Base-by-base conservation (phyloP, 2,329 filamentous ascomycete species). In the Chaetomium sp. region DNA sequence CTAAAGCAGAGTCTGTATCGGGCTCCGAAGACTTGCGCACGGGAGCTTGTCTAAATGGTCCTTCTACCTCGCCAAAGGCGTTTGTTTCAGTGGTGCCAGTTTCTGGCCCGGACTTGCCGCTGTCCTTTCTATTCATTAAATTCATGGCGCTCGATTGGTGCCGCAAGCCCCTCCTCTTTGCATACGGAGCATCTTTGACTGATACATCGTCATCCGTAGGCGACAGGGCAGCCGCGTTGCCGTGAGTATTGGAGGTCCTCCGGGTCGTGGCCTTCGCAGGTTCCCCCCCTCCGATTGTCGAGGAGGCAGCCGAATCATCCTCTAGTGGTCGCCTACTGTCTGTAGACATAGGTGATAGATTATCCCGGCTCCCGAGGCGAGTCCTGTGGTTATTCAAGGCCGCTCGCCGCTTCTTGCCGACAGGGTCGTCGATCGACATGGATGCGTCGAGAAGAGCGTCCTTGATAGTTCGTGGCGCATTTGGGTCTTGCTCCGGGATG, bases 361-460 rank as follows among this genome's bases (percentile, higher is more conserved):
- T 75, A 57, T 74, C 72, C 10, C 72, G 74, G 60, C 75, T 78
- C 57, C 75, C 76, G 33, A 82, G 73, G 29, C 82, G 78, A 29
- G 80, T 77, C 63, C 77, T 80, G 68, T 85, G 83, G 13, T 71
- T 79, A 67, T 85, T 85, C n/a, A 81, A 72, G 0, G 82, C 82
- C 16, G 81, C 80, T 33, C 81, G 80, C 60, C 81, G 81, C 68
- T 81, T 81, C 73, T 81, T 83, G 2, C 85, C 79, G 8, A 85
- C 77, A 0, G 87, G 81, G 68, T 90, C 88, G 72, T 94, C 90
- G 67, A 95, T 92, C 0, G 90, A 93, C 79, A 92, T 93, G 0
- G 93, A 96, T 7, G 95, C 95, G 76, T 98, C 95, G 33, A 96
- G 82, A 19, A 98, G 81, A 6, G 95, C 95, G 77, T 98, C 94